Conservation (phyloP, 495 filamentous ascomycete genomes). For the Coniosporium apollinis region DNA sequence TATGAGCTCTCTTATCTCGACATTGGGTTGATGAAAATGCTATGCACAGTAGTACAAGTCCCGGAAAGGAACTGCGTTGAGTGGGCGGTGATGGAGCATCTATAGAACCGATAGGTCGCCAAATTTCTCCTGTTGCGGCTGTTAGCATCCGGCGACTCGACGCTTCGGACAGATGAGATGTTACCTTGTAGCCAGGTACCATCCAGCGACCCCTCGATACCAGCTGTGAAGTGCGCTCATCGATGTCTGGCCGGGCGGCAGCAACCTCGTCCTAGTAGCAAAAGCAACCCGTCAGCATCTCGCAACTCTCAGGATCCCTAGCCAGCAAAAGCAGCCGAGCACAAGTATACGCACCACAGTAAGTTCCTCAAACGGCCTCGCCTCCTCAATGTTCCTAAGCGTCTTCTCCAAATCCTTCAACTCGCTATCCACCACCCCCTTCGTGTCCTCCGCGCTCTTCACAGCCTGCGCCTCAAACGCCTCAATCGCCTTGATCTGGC, state of each 20-base stretch:
- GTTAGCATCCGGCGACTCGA: conserved; percentile 2
- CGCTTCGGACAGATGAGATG: conserved; percentile 13
- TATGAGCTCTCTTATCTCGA: too few relatives aligned
- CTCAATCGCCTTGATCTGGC: conserved; percentile 95
- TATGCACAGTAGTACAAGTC: too few relatives aligned
- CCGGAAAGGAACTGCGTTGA: too few relatives aligned
- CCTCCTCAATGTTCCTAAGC: conserved; percentile 89
- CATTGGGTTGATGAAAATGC: too few relatives aligned
- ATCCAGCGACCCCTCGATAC: conserved; percentile 95
- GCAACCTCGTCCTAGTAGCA: conserved; percentile 80
- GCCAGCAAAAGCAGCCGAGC: background rate
- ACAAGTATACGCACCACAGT: conserved; percentile 65
- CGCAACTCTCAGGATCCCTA: conserved; percentile 1
- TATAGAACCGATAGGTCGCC: conserved; percentile 88
- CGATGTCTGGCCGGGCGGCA: conserved; percentile 82
- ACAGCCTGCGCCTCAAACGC: conserved; percentile 93
- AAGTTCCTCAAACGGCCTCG: conserved; percentile 89
- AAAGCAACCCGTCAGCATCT: conserved; percentile 15
- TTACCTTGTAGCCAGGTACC: conserved; percentile 94
- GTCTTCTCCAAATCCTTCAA: conserved; percentile 83
- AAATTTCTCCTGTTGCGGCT: conserved; percentile 69
- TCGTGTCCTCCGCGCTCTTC: conserved; percentile 91
- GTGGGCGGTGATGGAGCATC: conserved; percentile 21
- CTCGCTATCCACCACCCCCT: conserved; percentile 85
- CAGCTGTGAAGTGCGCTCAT: conserved; percentile 79